Percentiles rank a stretch among this genome's conserved stretches.
Conservation (phyloP, 83 land plant species). For the Thuja plicata region DNA sequence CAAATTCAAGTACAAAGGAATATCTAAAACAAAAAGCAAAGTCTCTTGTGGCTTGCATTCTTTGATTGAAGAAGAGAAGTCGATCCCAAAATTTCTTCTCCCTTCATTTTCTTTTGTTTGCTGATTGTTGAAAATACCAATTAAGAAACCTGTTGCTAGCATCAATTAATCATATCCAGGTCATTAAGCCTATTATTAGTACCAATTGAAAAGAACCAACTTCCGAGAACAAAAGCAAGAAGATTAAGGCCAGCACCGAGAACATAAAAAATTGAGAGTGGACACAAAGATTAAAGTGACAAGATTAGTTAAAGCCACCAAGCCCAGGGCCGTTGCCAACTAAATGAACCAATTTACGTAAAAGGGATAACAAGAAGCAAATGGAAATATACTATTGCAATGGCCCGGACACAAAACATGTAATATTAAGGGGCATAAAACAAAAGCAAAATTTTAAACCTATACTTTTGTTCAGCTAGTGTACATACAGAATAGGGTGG, state of each 20-base stretch:
- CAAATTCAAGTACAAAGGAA: too few species aligned
- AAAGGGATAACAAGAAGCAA: neutral
- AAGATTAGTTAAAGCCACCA: neutral
- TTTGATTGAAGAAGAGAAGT: too few species aligned
- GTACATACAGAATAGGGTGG: neutral
- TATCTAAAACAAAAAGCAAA: too few species aligned
- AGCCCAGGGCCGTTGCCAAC: neutral
- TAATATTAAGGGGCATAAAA: neutral
- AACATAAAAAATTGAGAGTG: neutral
- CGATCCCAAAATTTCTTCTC: too few species aligned
- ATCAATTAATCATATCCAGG: neutral
- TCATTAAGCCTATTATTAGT: neutral
- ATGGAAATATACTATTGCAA: neutral
- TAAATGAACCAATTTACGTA: neutral
- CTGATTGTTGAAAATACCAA: too few species aligned
- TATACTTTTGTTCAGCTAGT: neutral
- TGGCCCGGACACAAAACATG: neutral
- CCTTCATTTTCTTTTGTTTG: too few species aligned
- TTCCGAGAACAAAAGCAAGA: neutral
- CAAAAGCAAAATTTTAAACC: neutral
- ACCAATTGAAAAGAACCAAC: neutral
- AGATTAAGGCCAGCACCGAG: neutral
- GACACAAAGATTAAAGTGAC: neutral
- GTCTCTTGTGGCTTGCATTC: too few species aligned
- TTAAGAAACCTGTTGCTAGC: neutral